These are phyloP conservation scores for Trametes maxima DNA, from an alignment of 768 basidiomycete species.

Conservation along the genomic window DNA sequence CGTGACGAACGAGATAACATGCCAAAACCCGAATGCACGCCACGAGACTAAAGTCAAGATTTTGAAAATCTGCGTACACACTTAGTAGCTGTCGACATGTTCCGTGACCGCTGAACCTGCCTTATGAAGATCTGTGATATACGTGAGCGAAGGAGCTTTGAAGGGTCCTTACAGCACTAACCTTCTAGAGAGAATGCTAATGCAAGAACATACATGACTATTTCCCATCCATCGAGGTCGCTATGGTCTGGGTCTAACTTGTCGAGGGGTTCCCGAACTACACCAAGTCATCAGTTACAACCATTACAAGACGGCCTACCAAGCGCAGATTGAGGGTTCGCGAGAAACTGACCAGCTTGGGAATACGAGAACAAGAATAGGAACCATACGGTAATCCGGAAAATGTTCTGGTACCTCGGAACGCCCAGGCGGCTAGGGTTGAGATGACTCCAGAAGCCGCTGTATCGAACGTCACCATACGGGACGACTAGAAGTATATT, in stretches of 20 bases:
- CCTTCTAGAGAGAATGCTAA: constrained; percentile 82
- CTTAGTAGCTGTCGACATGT: not conserved
- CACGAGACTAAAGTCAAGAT: constrained; percentile 76
- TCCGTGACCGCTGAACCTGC: constrained; percentile 32
- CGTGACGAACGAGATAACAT: constrained; percentile 66
- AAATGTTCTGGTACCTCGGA: constrained; percentile 87
- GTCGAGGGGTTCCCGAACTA: constrained; percentile 80
- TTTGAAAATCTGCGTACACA: constrained; percentile 57
- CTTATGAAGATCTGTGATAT: constrained; percentile 53
- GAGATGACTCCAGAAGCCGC: constrained; percentile 68
- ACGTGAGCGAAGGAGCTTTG: not conserved
- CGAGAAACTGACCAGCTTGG: constrained; percentile 62
- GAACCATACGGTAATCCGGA: constrained; percentile 77
- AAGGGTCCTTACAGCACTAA: constrained; percentile 30
- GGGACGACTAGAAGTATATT: constrained; percentile 55
- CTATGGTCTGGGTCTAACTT: constrained; percentile 55
- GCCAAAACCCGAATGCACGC: constrained; percentile 85
- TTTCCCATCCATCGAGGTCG: constrained; percentile 80
- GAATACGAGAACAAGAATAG: constrained; percentile 81
- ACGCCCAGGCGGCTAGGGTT: constrained; percentile 80
- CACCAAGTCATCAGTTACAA: constrained; percentile 8
- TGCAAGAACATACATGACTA: constrained; percentile 75
- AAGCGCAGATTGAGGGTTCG: not conserved
- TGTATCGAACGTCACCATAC: constrained; percentile 56
- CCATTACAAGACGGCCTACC: not conserved